These are phyloP conservation scores for Auriscalpium microsporum DNA, from an alignment of 768 basidiomycete species.

Conservation along the genomic window DNA sequence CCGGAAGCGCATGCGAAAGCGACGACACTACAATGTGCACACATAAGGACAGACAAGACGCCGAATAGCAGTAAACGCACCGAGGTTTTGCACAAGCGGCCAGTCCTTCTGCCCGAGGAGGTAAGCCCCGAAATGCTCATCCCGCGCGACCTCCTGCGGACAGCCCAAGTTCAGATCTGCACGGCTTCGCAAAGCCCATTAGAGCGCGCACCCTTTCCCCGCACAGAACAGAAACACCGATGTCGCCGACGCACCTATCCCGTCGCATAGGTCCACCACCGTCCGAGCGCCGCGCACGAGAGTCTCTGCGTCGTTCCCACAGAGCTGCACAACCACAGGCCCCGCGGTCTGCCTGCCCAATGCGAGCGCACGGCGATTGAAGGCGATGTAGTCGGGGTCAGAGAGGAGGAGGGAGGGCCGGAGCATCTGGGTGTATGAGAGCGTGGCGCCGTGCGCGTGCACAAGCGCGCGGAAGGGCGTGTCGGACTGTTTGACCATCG, in stretches of 20 bases:
- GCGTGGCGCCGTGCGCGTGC: constrained; percentile 53
- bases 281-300: constrained; percentile 54
- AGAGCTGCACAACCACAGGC: constrained; percentile 65
- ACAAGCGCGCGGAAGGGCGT: constrained; percentile 62
- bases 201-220: background rate
- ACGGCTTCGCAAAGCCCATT: constrained; percentile 5
- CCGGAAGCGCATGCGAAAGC: constrained; percentile 51
- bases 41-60: background rate
- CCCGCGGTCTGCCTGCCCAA: constrained; percentile 19
- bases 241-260: constrained; percentile 43
- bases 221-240: background rate
- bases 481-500: constrained; percentile 78
- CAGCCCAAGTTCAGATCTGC: constrained; percentile 78
- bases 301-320: constrained; percentile 58
- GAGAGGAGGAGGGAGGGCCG: constrained; percentile 50
- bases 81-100: constrained; percentile 56
- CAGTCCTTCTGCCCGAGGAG: constrained; percentile 67
- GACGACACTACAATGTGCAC: constrained; percentile 40
- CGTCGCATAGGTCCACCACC: constrained; percentile 54
- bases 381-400: constrained; percentile 57
- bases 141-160: constrained; percentile 60
- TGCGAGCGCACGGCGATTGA: constrained; percentile 50
- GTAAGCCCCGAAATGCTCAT: constrained; percentile 68
- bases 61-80: constrained; percentile 27
- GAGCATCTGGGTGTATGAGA: constrained; percentile 76